These are phyloP conservation scores for Penicillium goetzii DNA, from an alignment of 495 filamentous ascomycete species.

Conservation along the genomic window DNA sequence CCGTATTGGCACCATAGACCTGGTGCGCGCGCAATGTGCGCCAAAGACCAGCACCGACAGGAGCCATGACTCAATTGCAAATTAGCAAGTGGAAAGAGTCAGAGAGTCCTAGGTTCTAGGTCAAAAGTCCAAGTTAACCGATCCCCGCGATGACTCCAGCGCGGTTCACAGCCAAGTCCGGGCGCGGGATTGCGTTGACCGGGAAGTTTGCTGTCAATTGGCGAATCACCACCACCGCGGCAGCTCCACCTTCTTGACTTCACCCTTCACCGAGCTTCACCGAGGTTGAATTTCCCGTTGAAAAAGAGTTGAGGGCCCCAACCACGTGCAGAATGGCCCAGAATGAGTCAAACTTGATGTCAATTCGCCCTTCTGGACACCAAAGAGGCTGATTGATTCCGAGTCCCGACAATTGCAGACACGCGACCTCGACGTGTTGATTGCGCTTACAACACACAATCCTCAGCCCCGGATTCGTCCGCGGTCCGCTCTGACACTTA, in stretches of 20 bases:
- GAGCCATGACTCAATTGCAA: conserved; percentile 35
- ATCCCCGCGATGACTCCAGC: conserved; percentile 1
- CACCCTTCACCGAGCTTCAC: conserved; percentile 20
- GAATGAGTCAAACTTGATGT: background rate
- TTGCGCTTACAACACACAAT: background rate
- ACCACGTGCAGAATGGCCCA: conserved; percentile 2
- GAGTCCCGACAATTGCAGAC: background rate
- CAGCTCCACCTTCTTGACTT: conserved; percentile 17
- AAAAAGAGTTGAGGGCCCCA: conserved; percentile 19
- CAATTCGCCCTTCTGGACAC: background rate
- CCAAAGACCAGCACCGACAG: conserved; percentile 58
- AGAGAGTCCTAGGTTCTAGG: background rate
- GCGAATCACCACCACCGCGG: conserved; percentile 21
- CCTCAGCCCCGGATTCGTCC: conserved; percentile 18
- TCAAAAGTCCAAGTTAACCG: background rate
- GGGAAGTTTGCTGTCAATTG: conserved; percentile 20
- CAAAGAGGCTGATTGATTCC: background rate
- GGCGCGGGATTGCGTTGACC: conserved; percentile 15
- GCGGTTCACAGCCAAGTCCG: conserved; percentile 9
- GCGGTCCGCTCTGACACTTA: conserved; percentile 15
- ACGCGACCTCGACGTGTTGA: background rate
- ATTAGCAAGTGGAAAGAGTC: background rate
- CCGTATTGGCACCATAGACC: conserved; percentile 78
- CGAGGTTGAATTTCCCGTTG: conserved; percentile 30
- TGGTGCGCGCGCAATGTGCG: conserved; percentile 66